A percentile compares a stretch with the other conserved stretches of the same genome.
phyloP scores from a whole-genome alignment of 2,329 filamentous ascomycete genomes.

The Acarospora socialis region DNA sequence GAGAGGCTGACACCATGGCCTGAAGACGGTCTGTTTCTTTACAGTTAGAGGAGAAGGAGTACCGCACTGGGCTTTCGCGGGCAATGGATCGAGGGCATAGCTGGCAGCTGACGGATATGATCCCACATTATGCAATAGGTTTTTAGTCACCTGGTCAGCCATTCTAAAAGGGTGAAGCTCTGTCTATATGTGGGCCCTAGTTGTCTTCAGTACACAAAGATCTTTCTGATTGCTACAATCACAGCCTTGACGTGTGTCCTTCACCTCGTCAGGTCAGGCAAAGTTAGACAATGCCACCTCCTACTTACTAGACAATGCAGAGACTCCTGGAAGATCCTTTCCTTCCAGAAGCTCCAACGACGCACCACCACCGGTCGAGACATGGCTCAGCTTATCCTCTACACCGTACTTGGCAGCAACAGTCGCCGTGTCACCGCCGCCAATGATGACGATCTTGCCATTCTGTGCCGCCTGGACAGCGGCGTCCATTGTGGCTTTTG shows the following conservation, averaged over 20 bases:
- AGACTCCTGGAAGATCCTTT: conserved; percentile 90
- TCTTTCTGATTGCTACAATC: too few relatives aligned
- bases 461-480: conserved; percentile 65
- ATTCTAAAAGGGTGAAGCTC: too few relatives aligned
- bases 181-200: too few relatives aligned
- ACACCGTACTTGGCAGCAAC: conserved; percentile 94
- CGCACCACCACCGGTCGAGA: conserved; percentile 91
- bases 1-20: too few relatives aligned
- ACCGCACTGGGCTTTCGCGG: too few relatives aligned
- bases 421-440: conserved; percentile 93
- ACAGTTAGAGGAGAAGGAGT: too few relatives aligned
- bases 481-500: conserved; percentile 81
- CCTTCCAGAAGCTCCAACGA: conserved; percentile 93
- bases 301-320: conserved; percentile 69
- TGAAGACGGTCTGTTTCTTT: too few relatives aligned
- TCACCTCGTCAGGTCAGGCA: conserved; percentile 42
- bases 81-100: too few relatives aligned
- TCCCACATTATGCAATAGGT: too few relatives aligned
- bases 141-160: too few relatives aligned
- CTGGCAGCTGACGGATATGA: too few relatives aligned
- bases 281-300: not conserved
- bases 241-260: conserved; percentile 11
- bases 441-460: conserved; percentile 96
- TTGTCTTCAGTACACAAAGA: too few relatives aligned
- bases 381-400: conserved; percentile 95